Evolutionary conservation across 257 asterid species (phyloP), one percentile per base, ranked within the genome.

Genomic region (Nemophila menziesii): DNA sequence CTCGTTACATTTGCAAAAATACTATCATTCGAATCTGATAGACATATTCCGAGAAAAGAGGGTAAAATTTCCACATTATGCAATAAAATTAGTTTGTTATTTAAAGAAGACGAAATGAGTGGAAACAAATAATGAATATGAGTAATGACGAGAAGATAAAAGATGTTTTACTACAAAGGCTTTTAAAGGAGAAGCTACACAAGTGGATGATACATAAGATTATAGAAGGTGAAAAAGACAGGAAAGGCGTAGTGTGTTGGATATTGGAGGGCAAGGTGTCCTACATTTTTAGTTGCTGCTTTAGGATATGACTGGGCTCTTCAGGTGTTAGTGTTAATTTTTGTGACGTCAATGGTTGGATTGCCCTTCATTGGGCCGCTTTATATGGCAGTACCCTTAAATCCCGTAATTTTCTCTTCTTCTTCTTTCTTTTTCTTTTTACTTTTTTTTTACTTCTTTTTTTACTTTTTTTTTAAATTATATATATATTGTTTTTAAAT

Each of bases 321-420:
- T 82, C 80, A 21, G 94, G 96, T 29, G 82, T 86, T 46, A 79
- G 79, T 50, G 67, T 86, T 57, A 72, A 86, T 59, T 86, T 81
- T 54, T 79, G 96, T 58, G 96, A 86, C 61, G 67, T 58, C 10
- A 82, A 76, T 72, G 96, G 97, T 52, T 82, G 97, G 93, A 86
- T 85, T 34, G 94, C 94, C 0, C 93, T 86, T 59, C 97, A 86
- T 62, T 86, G 97, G 97, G 97, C 97, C 20, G 97, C 97, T 36
- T 65, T 49, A 49, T 79, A 65, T 69, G 97, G 97, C 68, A 79
- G 97, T 94, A n/a, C n/a, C n/a, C n/a, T n/a, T n/a, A n/a, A n/a
- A n/a, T n/a, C n/a, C n/a, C n/a, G n/a, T n/a, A n/a, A n/a, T n/a
- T n/a, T n/a, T n/a, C n/a, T n/a, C n/a, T n/a, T n/a, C n/a, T n/a